These are phyloP conservation scores for Botryotinia globosa DNA, from an alignment of 2,329 filamentous ascomycete species.

Conservation along the genomic window DNA sequence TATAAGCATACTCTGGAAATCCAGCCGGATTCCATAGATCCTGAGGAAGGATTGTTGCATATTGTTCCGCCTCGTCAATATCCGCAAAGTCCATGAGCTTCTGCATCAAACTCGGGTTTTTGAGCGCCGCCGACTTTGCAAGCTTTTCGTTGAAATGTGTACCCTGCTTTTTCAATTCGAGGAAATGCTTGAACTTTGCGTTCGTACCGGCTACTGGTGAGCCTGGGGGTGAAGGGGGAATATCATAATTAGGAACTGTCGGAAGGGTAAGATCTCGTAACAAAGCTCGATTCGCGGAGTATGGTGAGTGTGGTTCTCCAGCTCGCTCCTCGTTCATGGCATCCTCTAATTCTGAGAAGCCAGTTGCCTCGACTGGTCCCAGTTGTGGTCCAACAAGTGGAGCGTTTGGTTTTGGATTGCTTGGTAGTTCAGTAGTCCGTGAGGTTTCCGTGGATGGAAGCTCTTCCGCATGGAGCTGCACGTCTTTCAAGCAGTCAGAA, in stretches of 20 bases:
- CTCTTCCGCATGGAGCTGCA: slow-evolving; percentile 21
- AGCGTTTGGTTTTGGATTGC: slow-evolving; percentile 22
- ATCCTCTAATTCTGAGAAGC: slow-evolving; percentile 9
- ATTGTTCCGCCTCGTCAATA: slow-evolving; percentile 56
- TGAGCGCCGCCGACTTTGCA: slow-evolving; percentile 61
- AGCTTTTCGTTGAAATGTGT: slow-evolving; percentile 77
- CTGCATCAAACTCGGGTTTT: slow-evolving; percentile 69
- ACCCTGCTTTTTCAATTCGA: slow-evolving; percentile 72
- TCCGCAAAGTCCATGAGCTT: slow-evolving; percentile 70
- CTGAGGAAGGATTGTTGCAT: slow-evolving; percentile 57
- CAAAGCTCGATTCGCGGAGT: slow-evolving; percentile 61
- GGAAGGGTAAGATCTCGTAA: slow-evolving; percentile 74
- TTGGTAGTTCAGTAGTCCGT: slow-evolving; percentile 3
- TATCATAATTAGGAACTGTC: slow-evolving; percentile 66
- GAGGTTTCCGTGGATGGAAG: not conserved
- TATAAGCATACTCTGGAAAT: slow-evolving; percentile 56
- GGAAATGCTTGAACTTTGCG: slow-evolving; percentile 70
- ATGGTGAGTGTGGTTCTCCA: slow-evolving; percentile 54
- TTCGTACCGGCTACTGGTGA: slow-evolving; percentile 53
- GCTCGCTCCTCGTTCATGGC: slow-evolving; percentile 32
- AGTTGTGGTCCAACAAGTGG: slow-evolving; percentile 34
- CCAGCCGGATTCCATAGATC: slow-evolving; percentile 57
- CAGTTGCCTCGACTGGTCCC: slow-evolving; percentile 31
- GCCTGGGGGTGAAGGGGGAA: slow-evolving; percentile 69
- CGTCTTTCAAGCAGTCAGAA: slow-evolving; percentile 27